phyloP scores from a whole-genome alignment of 192 early-diverging fungal species.

The Entophlyctis helioformis region DNA sequence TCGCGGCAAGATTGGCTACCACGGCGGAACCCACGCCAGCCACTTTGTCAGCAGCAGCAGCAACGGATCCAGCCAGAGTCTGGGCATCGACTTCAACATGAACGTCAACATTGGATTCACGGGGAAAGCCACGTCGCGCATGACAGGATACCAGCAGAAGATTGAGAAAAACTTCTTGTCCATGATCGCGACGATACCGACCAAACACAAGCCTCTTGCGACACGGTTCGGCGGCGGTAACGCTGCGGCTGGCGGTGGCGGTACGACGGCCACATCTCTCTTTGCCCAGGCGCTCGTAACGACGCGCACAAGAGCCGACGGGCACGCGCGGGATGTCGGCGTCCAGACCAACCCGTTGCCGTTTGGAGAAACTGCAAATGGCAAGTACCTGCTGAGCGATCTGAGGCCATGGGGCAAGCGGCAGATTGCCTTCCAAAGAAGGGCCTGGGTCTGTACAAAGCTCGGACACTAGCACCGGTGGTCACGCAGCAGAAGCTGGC shows the following conservation, averaged over 20 bases:
- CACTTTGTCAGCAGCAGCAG: neutral
- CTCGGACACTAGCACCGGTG: too few species aligned
- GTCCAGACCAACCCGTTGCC: neutral
- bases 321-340: conserved; percentile 1
- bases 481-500: too few species aligned
- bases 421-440: conserved; percentile 27
- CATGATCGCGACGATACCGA: conserved; percentile 22
- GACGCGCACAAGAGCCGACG: conserved; percentile 12
- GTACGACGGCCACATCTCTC: conserved; percentile 1
- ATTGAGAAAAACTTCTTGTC: conserved; percentile 11
- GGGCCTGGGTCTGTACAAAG: conserved; percentile 2
- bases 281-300: conserved; percentile 5
- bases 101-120: too few species aligned
- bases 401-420: conserved; percentile 36
- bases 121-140: neutral
- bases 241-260: conserved; percentile 1
- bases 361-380: conserved; percentile 2
- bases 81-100: too few species aligned
- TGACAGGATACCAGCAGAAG: conserved; percentile 1
- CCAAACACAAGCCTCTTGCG: conserved; percentile 1
- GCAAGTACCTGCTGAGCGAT: conserved; percentile 28
- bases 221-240: conserved; percentile 1
- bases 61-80: neutral
- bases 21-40: neutral
- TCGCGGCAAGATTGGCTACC: neutral